Evolutionary conservation across 345 rosid species (phyloP).

Genomic region (Salix caprea): DNA sequence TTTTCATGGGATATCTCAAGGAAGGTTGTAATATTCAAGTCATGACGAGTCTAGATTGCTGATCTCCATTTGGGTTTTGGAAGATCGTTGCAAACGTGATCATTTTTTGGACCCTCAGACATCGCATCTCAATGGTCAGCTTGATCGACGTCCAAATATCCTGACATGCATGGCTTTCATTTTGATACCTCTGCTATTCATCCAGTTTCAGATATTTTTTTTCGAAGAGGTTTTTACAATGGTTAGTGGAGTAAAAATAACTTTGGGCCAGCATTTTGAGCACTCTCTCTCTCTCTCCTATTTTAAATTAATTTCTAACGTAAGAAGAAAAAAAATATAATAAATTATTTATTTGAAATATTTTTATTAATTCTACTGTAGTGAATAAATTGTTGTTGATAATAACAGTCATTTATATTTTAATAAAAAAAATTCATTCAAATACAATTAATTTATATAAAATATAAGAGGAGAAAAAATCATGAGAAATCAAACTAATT

Average conservation of each 20-base stretch:
- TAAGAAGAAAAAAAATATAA: too few relatives aligned
- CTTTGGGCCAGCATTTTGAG: background rate
- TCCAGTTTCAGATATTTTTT: background rate
- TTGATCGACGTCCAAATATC: background rate
- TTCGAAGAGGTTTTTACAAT: background rate
- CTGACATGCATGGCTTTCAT: background rate
- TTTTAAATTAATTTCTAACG: too few relatives aligned
- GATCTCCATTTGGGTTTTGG: background rate
- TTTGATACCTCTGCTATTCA: background rate
- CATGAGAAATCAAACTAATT: too few relatives aligned
- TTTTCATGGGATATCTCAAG: background rate
- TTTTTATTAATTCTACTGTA: too few relatives aligned
- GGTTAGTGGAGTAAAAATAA: too few relatives aligned
- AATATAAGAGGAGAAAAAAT: too few relatives aligned
- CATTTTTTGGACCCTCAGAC: background rate
- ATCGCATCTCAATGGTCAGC: background rate
- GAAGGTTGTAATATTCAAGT: background rate
- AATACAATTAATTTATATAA: too few relatives aligned
- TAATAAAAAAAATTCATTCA: too few relatives aligned
- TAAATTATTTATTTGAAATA: too few relatives aligned
- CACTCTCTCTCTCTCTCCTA: background rate
- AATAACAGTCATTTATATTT: too few relatives aligned
- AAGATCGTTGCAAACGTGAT: background rate
- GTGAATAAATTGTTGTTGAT: too few relatives aligned
- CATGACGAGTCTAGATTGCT: background rate